phyloP scores from a whole-genome alignment of 148 eudicot genomes.

The Mesembryanthemum crystallinum region DNA sequence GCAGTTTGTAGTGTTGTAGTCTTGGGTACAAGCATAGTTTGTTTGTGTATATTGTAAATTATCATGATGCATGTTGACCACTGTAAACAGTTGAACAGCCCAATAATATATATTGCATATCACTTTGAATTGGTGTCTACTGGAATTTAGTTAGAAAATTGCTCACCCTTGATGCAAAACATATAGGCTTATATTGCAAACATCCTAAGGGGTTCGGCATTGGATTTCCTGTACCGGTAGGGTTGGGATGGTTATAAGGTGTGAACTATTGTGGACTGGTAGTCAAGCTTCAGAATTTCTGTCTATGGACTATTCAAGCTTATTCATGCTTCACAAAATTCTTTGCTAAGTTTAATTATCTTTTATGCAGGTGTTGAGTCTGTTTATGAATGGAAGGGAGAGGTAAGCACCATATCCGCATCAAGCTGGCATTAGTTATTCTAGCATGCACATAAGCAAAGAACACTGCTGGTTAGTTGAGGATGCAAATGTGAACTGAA shows the following conservation, averaged over 20 bases:
- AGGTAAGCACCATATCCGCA: constrained; percentile 45
- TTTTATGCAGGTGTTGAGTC: constrained; percentile 76
- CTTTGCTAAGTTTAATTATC: constrained; percentile 2
- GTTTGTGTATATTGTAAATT: not conserved
- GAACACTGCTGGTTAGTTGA: too few species aligned
- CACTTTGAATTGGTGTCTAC: not conserved
- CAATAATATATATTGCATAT: not conserved
- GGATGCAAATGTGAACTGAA: too few species aligned
- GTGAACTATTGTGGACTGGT: not conserved
- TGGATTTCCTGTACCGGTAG: not conserved
- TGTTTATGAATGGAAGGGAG: constrained; percentile 86
- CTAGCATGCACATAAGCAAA: not conserved
- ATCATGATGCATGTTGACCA: not conserved
- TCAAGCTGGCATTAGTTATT: not conserved
- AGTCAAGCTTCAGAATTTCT: not conserved
- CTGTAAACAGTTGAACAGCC: not conserved
- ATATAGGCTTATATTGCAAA: not conserved
- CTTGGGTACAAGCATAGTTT: not conserved
- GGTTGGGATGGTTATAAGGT: not conserved
- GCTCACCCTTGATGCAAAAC: not conserved
- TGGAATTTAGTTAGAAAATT: not conserved
- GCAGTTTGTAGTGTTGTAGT: not conserved
- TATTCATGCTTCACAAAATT: not conserved
- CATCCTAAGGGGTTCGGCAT: not conserved
- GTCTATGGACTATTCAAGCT: not conserved